These are phyloP conservation scores for Tylopilus rubrobrunneus DNA, from an alignment of 768 basidiomycete species.

Conservation along the genomic window DNA sequence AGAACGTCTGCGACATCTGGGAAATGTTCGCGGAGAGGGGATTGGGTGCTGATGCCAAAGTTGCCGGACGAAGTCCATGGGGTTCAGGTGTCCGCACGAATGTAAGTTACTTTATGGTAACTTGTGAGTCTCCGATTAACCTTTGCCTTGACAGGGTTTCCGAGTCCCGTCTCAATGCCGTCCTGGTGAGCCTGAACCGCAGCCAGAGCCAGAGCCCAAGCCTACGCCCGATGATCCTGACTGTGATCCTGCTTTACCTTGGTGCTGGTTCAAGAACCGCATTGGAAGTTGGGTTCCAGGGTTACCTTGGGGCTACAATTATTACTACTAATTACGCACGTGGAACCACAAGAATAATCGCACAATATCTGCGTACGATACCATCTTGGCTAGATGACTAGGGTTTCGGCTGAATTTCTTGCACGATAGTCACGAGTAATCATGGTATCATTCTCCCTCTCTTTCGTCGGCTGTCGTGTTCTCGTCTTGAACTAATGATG, in stretches of 20 bases:
- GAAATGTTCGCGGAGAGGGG: slow-evolving; percentile 79
- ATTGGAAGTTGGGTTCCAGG: slow-evolving; percentile 18
- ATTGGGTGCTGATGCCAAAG: slow-evolving; percentile 69
- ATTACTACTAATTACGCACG: slow-evolving; percentile 15
- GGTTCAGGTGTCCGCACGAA: slow-evolving; percentile 84
- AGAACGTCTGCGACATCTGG: slow-evolving; percentile 91
- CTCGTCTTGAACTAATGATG: slow-evolving; percentile 3
- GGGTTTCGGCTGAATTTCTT: slow-evolving; percentile 1
- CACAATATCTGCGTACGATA: slow-evolving; percentile 16
- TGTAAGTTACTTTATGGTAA: slow-evolving; percentile 31
- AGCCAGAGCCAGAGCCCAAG: slow-evolving; percentile 24
- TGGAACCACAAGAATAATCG: slow-evolving; percentile 10
- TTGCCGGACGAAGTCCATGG: slow-evolving; percentile 83
- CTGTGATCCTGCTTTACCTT: slow-evolving; percentile 17
- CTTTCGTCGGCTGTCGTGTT: slow-evolving; percentile 10
- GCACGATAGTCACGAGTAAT: not conserved
- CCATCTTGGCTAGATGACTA: slow-evolving; percentile 11
- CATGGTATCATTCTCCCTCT: not conserved
- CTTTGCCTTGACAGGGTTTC: slow-evolving; percentile 32
- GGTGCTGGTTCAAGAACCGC: slow-evolving; percentile 23
- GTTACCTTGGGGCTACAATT: slow-evolving; percentile 23
- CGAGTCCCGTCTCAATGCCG: slow-evolving; percentile 40
- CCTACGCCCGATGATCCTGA: slow-evolving; percentile 34
- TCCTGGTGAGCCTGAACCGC: slow-evolving; percentile 10
- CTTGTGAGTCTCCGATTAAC: not conserved